Conservation (phyloP, 1,284 basidiomycete species). For the Rhizopogon hawkerae region DNA sequence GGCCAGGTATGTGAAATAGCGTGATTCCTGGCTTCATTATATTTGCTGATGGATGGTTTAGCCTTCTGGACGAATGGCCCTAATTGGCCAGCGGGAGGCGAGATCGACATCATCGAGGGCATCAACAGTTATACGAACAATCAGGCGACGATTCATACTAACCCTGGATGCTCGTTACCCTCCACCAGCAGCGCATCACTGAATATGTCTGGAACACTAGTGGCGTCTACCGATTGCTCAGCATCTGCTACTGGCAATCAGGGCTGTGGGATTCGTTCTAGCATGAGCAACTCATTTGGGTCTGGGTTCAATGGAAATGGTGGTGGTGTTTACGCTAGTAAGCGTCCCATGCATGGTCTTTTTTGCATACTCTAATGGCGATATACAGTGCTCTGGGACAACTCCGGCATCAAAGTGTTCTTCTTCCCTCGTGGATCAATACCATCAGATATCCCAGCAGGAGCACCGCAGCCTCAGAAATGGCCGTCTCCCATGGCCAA, state of each 20-base stretch:
- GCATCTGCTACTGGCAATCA: conserved; percentile 57
- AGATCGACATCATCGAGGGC: conserved; percentile 84
- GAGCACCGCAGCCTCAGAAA: conserved; percentile 54
- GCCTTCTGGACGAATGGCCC: conserved; percentile 55
- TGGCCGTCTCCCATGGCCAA: conserved; percentile 73
- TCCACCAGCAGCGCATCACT: conserved; percentile 41
- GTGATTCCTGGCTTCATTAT: conserved; percentile 22
- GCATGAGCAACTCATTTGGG: conserved; percentile 49
- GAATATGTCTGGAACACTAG: conserved; percentile 51
- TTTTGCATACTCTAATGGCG: conserved; percentile 17
- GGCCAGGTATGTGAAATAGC: conserved; percentile 46
- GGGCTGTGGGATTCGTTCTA: conserved; percentile 60
- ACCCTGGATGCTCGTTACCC: conserved; percentile 59
- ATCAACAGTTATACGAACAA: conserved; percentile 72
- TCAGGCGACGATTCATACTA: conserved; percentile 75
- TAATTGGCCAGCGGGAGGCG: conserved; percentile 67
- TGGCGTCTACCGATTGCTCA: conserved; percentile 63
- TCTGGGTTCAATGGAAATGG: conserved; percentile 60
- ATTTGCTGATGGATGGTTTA: conserved; percentile 8
- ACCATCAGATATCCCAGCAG: conserved; percentile 65
- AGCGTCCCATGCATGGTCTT: conserved; percentile 22
- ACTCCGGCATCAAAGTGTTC: conserved; percentile 66
- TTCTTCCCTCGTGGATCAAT: conserved; percentile 70
- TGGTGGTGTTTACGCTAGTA: conserved; percentile 79
- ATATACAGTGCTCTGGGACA: conserved; percentile 62